phyloP scores from a whole-genome alignment of 2,329 filamentous ascomycete species.

The Aspergillus arachidicola region DNA sequence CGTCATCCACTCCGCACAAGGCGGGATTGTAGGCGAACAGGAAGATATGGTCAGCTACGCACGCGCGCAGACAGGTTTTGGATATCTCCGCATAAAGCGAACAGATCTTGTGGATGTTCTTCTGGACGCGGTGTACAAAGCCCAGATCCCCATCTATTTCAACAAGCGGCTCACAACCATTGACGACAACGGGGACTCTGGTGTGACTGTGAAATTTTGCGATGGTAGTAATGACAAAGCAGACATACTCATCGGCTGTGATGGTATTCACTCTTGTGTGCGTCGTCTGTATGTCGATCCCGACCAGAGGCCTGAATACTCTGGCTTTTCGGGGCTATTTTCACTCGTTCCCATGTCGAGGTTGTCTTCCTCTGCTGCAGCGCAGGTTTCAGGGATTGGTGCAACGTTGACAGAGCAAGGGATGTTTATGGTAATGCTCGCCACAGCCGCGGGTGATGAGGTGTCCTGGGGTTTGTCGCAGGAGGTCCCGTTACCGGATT shows the following conservation, averaged over 20 bases:
- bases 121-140: neutral
- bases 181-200: neutral
- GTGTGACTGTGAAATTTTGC: neutral
- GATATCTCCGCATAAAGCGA: neutral
- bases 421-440: slow-evolving; percentile 21
- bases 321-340: neutral
- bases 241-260: neutral
- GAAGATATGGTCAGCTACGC: neutral
- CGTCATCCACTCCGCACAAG: neutral
- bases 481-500: slow-evolving; percentile 26
- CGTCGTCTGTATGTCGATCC: neutral
- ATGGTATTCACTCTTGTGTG: neutral
- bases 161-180: neutral
- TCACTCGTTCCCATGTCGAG: neutral
- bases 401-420: neutral
- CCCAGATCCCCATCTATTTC: neutral
- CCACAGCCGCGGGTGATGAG: slow-evolving; percentile 23
- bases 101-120: neutral
- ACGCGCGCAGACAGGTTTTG: neutral
- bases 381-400: neutral
- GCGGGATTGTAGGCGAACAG: neutral
- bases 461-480: slow-evolving; percentile 34
- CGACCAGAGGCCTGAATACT: neutral
- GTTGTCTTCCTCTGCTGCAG: neutral
- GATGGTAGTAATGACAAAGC: neutral